Evolutionary conservation across 202 grass and related monocot genomes (phyloP).

Genomic region (Eragrostis tef): DNA sequence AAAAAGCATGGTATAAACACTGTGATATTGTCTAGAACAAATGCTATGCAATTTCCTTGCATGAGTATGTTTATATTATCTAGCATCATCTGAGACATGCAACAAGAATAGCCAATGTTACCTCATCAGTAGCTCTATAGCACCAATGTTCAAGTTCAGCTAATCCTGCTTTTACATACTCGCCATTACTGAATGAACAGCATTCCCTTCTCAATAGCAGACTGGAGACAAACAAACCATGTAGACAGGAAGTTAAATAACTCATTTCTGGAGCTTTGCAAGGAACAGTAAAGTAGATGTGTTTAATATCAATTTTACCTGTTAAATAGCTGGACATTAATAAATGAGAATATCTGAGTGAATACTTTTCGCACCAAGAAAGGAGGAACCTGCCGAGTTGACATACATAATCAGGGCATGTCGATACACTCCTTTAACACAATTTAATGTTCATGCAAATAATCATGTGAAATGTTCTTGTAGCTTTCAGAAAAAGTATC

Average conservation of each 20-base stretch:
- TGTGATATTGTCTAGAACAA: conserved; percentile 35
- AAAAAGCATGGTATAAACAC: conserved; percentile 28
- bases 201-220: conserved; percentile 96
- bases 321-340: conserved; percentile 97
- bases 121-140: conserved; percentile 88
- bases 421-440: conserved; percentile 21
- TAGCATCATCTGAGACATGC: conserved; percentile 27
- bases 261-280: conserved; percentile 10
- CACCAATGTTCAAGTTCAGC: conserved; percentile 99
- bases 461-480: neutral
- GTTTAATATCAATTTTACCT: conserved; percentile 58
- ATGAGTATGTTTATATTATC: conserved; percentile 33
- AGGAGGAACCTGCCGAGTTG: conserved; percentile 76
- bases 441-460: conserved; percentile 25
- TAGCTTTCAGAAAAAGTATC: conserved; percentile 17
- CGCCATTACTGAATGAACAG: conserved; percentile 95
- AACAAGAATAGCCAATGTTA: conserved; percentile 54
- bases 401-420: conserved; percentile 22
- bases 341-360: conserved; percentile 98
- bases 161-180: conserved; percentile 97
- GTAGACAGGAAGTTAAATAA: conserved; percentile 36
- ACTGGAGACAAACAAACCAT: conserved; percentile 56
- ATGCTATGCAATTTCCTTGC: conserved; percentile 6
- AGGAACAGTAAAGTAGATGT: conserved; percentile 21
- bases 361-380: conserved; percentile 99